Evolutionary conservation across 2,329 filamentous ascomycete genomes (phyloP), one percentile per base, ranked within the genome.

Genomic region (Calonectria honghensis): DNA sequence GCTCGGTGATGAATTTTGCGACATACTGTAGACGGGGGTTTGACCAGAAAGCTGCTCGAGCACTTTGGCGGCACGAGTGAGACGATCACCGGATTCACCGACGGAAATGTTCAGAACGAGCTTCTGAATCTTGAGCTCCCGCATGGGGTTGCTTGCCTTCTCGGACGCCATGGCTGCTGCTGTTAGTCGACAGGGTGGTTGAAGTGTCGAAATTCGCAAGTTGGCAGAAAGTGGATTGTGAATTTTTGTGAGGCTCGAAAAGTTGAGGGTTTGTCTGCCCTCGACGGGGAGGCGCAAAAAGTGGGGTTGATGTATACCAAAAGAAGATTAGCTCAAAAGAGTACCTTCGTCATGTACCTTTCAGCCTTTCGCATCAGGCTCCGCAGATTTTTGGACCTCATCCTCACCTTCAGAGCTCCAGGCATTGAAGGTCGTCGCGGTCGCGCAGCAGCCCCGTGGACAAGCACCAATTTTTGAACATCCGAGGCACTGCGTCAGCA

Each of bases 1-100:
- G 41, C 45, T 67, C 65, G 68, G 39, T 7, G 14, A 18, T 37
- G 64, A 41, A 73, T 72, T 74, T 72, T 37, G 67, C 27, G 78
- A 90, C 92, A 81, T 93, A 96, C 95, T 98, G 96, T 99, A 99
- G 90, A 99, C 97, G 85, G 97, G 97, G 84, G 97, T 98, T 92
- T 99, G 97, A 96, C 97, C 97, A 89, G 93, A 95, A 88, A 99
- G 92, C 93, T 99, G 97, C 92, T 99, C 97, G 84, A 99, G 93
- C 93, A 99, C 97, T 94, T 99, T 99, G 87, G 97, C 97, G 87
- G 97, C 97, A 94, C 97, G 95, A 85, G 97, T 99, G 88, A 99
- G 94, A 94, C 97, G 98, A 91, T 99, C 97, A 95, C 97, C 97
- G 94, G 96, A 98, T 93, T 99, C 97, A 91, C 97, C 97, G 85